Percentiles rank a stretch among this genome's conserved stretches.
Conservation (phyloP, 495 filamentous ascomycete species). For the Penicillium canescens region DNA sequence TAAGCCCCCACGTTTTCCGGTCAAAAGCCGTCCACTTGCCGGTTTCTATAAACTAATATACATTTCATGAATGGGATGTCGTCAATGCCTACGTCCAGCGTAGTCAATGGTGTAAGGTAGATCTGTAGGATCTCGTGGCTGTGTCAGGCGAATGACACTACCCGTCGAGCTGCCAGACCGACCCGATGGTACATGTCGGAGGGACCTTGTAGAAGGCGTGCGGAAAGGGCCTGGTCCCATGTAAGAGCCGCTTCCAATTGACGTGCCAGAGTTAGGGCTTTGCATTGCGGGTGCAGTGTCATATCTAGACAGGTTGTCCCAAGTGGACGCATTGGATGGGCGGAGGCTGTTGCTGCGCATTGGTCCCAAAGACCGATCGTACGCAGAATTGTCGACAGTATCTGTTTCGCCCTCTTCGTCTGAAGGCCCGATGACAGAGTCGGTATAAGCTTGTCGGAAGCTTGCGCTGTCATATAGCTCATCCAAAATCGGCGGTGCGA, state of each 20-base stretch:
- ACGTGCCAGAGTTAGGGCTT: conserved; percentile 17
- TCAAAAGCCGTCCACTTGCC: conserved; percentile 3
- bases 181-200: conserved; percentile 36
- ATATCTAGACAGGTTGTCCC: conserved; percentile 32
- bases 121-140: conserved; percentile 36
- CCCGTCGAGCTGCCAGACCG: conserved; percentile 41
- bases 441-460: conserved; percentile 29
- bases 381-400: conserved; percentile 30
- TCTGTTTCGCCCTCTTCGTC: conserved; percentile 51
- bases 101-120: conserved; percentile 45
- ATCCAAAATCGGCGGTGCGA: conserved; percentile 52
- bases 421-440: conserved; percentile 44
- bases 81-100: conserved; percentile 19
- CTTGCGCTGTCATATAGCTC: conserved; percentile 36
- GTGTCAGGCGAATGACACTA: conserved; percentile 49
- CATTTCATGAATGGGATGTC: conserved; percentile 7
- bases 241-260: conserved; percentile 10
- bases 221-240: conserved; percentile 10
- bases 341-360: conserved; percentile 34
- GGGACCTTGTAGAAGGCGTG: conserved; percentile 39
- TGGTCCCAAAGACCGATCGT: conserved; percentile 17
- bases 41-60: conserved; percentile 22
- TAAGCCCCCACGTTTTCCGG: conserved; percentile 23
- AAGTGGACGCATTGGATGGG: conserved; percentile 32
- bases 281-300: conserved; percentile 31